Conservation (phyloP, 2,329 filamentous ascomycete genomes). For the Fonsecaea multimorphosa region DNA sequence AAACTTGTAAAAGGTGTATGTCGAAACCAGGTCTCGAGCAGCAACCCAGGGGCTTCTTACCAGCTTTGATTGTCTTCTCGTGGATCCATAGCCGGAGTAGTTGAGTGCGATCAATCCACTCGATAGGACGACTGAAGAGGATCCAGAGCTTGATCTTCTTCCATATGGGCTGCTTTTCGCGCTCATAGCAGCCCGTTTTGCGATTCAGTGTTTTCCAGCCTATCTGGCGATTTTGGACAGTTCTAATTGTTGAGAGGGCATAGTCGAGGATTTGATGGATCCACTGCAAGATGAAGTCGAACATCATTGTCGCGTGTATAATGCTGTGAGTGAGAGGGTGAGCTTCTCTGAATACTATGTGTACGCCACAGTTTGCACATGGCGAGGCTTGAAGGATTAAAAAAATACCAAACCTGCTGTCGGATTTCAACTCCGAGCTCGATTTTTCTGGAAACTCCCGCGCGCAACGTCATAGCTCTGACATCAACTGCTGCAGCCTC, state of each 20-base stretch:
- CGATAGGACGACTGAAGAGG: constrained; percentile 50
- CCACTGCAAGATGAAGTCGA: constrained; percentile 4
- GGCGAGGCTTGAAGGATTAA: background rate
- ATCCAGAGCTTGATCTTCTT: constrained; percentile 52
- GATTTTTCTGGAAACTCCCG: background rate
- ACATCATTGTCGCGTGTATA: background rate
- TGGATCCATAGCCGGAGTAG: constrained; percentile 48
- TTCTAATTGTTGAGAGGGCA: constrained; percentile 19
- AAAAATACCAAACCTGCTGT: background rate
- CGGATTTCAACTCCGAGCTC: background rate
- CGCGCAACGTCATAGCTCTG: background rate
- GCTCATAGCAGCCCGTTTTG: constrained; percentile 46
- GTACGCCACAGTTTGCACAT: background rate
- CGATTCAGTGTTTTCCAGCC: constrained; percentile 45
- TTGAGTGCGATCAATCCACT: constrained; percentile 51
- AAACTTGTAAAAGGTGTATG: background rate
- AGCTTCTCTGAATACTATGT: background rate
- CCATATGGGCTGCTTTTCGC: constrained; percentile 49
- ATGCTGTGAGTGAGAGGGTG: background rate
- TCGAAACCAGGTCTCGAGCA: background rate
- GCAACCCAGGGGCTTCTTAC: constrained; percentile 32
- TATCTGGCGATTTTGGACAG: constrained; percentile 43
- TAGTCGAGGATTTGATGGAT: constrained; percentile 1
- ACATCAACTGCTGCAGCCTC: background rate
- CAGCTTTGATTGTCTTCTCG: constrained; percentile 44